Conservation (phyloP, 2,329 filamentous ascomycete species). For the Grosmannia huntii region DNA sequence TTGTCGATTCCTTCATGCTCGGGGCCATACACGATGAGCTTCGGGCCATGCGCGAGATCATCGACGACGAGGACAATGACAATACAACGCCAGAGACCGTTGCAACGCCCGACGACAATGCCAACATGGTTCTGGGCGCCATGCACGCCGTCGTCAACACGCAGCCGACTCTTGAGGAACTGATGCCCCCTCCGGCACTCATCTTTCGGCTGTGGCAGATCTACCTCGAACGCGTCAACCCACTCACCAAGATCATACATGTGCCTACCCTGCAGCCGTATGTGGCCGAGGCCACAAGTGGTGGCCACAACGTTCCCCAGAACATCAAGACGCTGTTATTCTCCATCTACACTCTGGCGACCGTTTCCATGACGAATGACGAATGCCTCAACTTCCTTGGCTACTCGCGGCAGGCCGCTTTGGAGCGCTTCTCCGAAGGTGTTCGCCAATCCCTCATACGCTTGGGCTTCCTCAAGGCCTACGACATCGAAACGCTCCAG, state of each 20-base stretch:
- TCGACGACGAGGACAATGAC: slow-evolving; percentile 40
- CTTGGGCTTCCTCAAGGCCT: slow-evolving; percentile 44
- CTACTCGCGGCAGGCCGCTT: slow-evolving; percentile 33
- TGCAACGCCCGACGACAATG: slow-evolving; percentile 36
- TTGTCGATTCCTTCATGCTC: slow-evolving; percentile 44
- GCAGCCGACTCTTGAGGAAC: slow-evolving; percentile 26
- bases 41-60: slow-evolving; percentile 44
- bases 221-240: slow-evolving; percentile 63
- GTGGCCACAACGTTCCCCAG: slow-evolving; percentile 40
- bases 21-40: slow-evolving; percentile 44
- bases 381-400: slow-evolving; percentile 44
- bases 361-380: slow-evolving; percentile 38
- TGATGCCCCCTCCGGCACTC: slow-evolving; percentile 53
- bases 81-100: slow-evolving; percentile 29
- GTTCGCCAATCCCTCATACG: slow-evolving; percentile 36
- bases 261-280: slow-evolving; percentile 54
- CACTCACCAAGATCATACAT: slow-evolving; percentile 60
- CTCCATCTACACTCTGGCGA: slow-evolving; percentile 50
- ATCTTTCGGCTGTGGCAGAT: slow-evolving; percentile 63
- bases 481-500: slow-evolving; percentile 46
- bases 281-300: slow-evolving; percentile 48
- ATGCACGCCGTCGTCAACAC: slow-evolving; percentile 12
- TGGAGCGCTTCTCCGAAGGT: slow-evolving; percentile 38
- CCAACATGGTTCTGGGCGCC: slow-evolving; percentile 33
- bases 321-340: slow-evolving; percentile 51